Evolutionary conservation across 225 moss, liverwort and hornwort species (phyloP).

Genomic region (Polytrichum formosum): DNA sequence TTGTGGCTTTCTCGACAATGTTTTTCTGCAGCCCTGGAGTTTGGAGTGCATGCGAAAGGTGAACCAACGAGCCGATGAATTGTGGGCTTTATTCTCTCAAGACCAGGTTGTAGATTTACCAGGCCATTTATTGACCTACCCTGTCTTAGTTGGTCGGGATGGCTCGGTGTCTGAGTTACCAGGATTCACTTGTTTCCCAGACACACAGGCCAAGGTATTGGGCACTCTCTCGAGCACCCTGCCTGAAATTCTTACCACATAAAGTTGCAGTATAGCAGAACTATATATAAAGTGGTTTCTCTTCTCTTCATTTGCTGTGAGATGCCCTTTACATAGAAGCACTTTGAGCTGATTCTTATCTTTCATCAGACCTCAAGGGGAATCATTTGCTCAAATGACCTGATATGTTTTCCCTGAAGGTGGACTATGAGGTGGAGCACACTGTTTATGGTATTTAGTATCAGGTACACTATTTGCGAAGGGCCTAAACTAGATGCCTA

Average conservation of each 20-base stretch:
- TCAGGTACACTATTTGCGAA: too few relatives aligned
- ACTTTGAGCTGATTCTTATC: too few relatives aligned
- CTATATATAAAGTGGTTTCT: too few relatives aligned
- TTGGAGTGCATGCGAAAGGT: conserved; percentile 46
- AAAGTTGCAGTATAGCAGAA: neutral
- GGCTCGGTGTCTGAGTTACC: conserved; percentile 51
- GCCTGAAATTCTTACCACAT: conserved; percentile 53
- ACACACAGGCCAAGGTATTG: conserved; percentile 61
- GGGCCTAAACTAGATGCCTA: too few relatives aligned
- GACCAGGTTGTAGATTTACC: conserved; percentile 70
- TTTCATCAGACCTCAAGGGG: too few relatives aligned
- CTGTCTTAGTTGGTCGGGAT: conserved; percentile 50
- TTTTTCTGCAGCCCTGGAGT: conserved; percentile 62
- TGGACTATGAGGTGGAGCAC: too few relatives aligned
- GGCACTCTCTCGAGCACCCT: conserved; percentile 40
- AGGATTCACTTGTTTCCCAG: conserved; percentile 48
- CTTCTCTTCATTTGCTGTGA: too few relatives aligned
- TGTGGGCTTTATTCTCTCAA: conserved; percentile 52
- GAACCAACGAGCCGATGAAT: conserved; percentile 58
- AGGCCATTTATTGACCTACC: conserved; percentile 78
- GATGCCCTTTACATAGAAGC: too few relatives aligned
- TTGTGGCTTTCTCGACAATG: conserved; percentile 53
- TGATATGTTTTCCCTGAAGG: too few relatives aligned
- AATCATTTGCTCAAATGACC: too few relatives aligned
- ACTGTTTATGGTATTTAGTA: too few relatives aligned